Conservation (phyloP, 495 filamentous ascomycete genomes). For the Xylaria venustula region DNA sequence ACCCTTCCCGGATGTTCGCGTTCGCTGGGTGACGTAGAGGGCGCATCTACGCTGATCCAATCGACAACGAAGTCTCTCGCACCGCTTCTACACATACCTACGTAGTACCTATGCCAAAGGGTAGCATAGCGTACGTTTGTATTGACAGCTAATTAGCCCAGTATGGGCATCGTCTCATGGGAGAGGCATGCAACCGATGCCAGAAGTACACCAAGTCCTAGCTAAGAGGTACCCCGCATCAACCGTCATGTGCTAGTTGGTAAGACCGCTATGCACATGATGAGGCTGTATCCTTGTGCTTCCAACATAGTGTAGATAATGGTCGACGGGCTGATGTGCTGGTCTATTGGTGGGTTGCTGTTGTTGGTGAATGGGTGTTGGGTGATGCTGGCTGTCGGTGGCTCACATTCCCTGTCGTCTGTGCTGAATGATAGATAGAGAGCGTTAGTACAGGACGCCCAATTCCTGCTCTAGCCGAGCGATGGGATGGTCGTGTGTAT, state of each 20-base stretch:
- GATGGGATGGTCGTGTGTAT: neutral
- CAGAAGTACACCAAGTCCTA: neutral
- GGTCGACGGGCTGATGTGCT: neutral
- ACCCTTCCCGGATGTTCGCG: neutral
- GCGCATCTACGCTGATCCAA: neutral
- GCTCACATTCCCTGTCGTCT: neutral
- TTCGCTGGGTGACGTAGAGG: neutral
- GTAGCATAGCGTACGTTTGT: neutral
- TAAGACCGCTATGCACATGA: neutral
- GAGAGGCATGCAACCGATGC: neutral
- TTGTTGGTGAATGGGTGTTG: neutral
- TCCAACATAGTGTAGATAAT: neutral
- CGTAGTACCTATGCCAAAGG: neutral
- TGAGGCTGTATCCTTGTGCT: slow-evolving; percentile 2
- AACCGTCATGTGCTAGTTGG: neutral
- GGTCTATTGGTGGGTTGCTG: neutral
- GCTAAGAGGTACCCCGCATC: neutral
- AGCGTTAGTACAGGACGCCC: neutral
- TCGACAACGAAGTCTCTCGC: neutral
- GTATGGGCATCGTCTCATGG: neutral
- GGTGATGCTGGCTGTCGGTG: neutral
- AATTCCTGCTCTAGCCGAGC: neutral
- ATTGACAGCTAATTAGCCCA: slow-evolving; percentile 6
- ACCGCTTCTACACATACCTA: neutral
- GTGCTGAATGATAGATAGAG: neutral